Base-by-base conservation (phyloP, 2,329 filamentous ascomycete species). In the Phialocephala subalpina region DNA sequence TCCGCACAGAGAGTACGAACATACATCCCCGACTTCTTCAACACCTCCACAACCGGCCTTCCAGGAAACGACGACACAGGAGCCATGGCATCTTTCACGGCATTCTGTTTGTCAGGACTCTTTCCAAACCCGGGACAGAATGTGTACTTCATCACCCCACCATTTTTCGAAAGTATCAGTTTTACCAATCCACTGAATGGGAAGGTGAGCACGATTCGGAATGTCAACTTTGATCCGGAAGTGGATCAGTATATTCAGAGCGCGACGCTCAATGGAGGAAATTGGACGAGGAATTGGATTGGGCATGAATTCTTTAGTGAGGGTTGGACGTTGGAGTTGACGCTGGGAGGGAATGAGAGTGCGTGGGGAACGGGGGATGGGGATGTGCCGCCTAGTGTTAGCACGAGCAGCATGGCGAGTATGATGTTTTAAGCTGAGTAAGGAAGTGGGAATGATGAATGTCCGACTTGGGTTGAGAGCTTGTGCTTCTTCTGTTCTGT, bases 1-100 rank as follows among this genome's bases (percentile, higher is more conserved):
- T 86, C 83, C 0, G 81, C 83, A 1, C 69, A 74, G 38, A 84
- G 87, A 35, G 82, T 84, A 0, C 89, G 91, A 72, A 84, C 80
- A 66, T 92, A 92, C 72, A 90, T 92, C 38, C 89, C 90, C 0
- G 79, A 80, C 0, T 85, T 82, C 70, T 92, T 92, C 79, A 83
- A 85, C 67, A 82, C 86, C 0, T 85, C 84, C 0, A 79, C 85
- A 0, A 80, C 77, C 0, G 90, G 90, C 0, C 84, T 92, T 4
- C 89, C 90, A 0, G 90, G 90, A 0, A 92, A 92, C 74, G 90
- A 92, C 64, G 90, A 92, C 73, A 85, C 83, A 52, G 90, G 90
- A 3, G 87, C 90, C 0, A 92, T 92, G 73, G 73, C 65, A 1
- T 70, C 70, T 0, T 74, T 74, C n/a, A 62, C 68, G 0, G 72